Conservation (phyloP, 1,139 yeast species). For the Yamadazyma friedrichii region DNA sequence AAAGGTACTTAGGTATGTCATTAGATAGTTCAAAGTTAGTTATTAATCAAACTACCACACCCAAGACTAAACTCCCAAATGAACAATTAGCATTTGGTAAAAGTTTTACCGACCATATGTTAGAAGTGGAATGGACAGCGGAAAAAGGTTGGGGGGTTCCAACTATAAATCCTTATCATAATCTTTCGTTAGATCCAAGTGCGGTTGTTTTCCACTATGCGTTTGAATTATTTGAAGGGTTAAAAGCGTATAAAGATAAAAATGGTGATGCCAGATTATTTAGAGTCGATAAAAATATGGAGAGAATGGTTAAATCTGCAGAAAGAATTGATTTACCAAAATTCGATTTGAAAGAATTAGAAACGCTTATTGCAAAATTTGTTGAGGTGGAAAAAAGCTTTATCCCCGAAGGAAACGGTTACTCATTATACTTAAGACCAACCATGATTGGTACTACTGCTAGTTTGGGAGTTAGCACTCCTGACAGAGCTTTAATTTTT, state of each 20-base stretch:
- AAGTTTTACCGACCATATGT: conserved; percentile 86
- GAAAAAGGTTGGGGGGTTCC: conserved; percentile 85
- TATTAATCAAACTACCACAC: conserved; percentile 55
- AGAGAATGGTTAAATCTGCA: conserved; percentile 84
- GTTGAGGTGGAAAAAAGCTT: conserved; percentile 70
- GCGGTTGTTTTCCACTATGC: conserved; percentile 90
- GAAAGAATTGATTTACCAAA: conserved; percentile 83
- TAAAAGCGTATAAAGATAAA: conserved; percentile 84
- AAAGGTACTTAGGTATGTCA: conserved; percentile 17
- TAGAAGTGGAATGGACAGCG: conserved; percentile 80
- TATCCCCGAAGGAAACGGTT: conserved; percentile 83
- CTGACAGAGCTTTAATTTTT: conserved; percentile 75
- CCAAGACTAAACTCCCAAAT: conserved; percentile 67
- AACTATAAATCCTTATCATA: conserved; percentile 80
- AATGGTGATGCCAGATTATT: conserved; percentile 75
- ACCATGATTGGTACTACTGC: conserved; percentile 90
- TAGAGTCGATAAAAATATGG: conserved; percentile 91
- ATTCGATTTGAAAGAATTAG: conserved; percentile 75
- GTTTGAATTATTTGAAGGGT: conserved; percentile 92
- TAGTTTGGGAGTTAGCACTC: conserved; percentile 79
- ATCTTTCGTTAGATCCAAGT: conserved; percentile 77
- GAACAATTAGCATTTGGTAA: conserved; percentile 83
- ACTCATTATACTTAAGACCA: conserved; percentile 90
- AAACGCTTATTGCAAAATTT: conserved; percentile 71
- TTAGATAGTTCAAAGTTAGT: conserved; percentile 70